Percentiles rank a stretch among this genome's conserved stretches.
Evolutionary conservation across 2,329 filamentous ascomycete genomes (phyloP).

Genomic region (Ophiosphaerella narmari): DNA sequence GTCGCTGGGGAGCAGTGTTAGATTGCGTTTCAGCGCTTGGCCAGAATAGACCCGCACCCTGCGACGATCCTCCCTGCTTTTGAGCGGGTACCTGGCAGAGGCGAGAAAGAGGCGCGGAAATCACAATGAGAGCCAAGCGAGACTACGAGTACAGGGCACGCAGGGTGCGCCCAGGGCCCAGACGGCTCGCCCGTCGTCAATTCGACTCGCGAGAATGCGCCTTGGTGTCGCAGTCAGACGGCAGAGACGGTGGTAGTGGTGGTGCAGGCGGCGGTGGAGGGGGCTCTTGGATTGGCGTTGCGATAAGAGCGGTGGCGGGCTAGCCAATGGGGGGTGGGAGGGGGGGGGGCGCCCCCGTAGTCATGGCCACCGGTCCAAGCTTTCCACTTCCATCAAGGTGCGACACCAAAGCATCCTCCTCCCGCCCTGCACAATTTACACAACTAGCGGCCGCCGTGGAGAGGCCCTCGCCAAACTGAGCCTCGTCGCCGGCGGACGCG

Average conservation of each 20-base stretch:
- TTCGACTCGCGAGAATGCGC: too few species aligned
- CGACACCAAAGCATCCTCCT: neutral
- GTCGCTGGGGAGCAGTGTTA: conserved; percentile 17
- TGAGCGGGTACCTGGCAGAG: conserved; percentile 37
- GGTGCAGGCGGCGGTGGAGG: conserved; percentile 1
- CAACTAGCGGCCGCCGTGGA: conserved; percentile 1
- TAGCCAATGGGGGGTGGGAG: neutral
- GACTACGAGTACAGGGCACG: neutral
- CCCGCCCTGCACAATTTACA: neutral
- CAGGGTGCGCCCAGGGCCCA: too few species aligned
- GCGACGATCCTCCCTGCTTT: conserved; percentile 41
- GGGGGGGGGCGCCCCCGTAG: too few species aligned
- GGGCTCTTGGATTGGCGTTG: conserved; percentile 14
- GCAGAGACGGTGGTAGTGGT: too few species aligned
- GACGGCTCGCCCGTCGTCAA: too few species aligned
- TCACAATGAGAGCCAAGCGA: conserved; percentile 13
- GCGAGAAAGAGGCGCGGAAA: conserved; percentile 12
- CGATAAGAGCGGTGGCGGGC: conserved; percentile 4
- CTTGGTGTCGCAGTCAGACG: too few species aligned
- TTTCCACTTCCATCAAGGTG: conserved; percentile 24
- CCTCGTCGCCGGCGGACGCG: neutral
- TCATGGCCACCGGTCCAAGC: conserved; percentile 11
- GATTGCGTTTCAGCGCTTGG: conserved; percentile 43
- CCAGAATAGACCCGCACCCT: conserved; percentile 35
- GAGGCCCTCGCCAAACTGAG: conserved; percentile 2